Evolutionary conservation across 2,329 filamentous ascomycete genomes (phyloP).

Genomic region (Talaromyces islandicus): DNA sequence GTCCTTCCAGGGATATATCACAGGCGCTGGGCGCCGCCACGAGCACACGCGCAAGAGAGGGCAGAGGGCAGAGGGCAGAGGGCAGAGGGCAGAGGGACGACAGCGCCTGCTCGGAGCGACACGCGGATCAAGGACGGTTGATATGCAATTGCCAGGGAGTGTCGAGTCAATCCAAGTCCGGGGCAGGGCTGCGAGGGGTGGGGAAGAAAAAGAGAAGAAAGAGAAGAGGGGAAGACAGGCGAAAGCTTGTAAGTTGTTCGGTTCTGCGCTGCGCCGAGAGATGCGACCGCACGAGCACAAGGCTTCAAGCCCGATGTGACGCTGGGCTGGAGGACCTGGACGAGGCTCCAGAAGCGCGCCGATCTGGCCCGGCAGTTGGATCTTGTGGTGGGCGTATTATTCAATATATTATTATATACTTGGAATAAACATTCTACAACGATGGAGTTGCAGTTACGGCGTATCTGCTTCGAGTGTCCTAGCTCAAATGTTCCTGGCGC

Average conservation of each 20-base stretch:
- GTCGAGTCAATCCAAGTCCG: background rate
- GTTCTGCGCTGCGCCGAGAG: background rate
- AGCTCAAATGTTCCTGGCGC: background rate
- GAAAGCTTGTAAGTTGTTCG: background rate
- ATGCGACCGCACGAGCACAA: conserved; percentile 11
- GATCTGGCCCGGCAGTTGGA: background rate
- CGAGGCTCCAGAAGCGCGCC: conserved; percentile 1
- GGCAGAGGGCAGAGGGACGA: background rate
- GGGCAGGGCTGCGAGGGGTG: background rate
- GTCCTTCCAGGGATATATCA: background rate
- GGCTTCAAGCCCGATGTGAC: conserved; percentile 12
- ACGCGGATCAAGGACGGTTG: background rate
- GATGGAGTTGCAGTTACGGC: too few relatives aligned
- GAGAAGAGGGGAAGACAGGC: background rate
- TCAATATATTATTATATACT: too few relatives aligned
- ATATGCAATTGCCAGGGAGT: background rate
- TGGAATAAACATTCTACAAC: too few relatives aligned
- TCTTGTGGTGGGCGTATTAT: background rate
- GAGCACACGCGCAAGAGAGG: background rate
- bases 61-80: background rate
- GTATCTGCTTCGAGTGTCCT: background rate
- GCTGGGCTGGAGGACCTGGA: conserved; percentile 4
- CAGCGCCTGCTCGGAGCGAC: background rate
- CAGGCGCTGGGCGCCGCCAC: background rate
- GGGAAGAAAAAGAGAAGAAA: background rate